Base-by-base conservation (phyloP, 768 basidiomycete species). In the Pisolithus tinctorius region DNA sequence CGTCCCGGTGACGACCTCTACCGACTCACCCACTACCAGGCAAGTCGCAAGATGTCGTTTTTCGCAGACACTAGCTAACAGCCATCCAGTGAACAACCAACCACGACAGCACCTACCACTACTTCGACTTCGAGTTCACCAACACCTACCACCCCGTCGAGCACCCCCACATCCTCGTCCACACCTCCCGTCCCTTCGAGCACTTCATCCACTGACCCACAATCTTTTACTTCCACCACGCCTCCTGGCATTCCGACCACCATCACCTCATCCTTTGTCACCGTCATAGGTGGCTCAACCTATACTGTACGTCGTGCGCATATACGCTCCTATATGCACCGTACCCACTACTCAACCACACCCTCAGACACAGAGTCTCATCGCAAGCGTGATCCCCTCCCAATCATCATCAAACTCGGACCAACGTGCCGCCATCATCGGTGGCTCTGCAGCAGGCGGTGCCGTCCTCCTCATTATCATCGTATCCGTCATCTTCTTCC, bases 381-480 rank as follows among this genome's bases (percentile, higher is more conserved):
- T 59, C 6, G 60, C 64, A 10, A 63, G 38, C 6, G 61, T 58
- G 27, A 61, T 68, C 11, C 0, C 27, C 55, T 0, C 14, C n/a
- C 29, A 23, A 30, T 25, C 45, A 11, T 47, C 45, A 13, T 34
- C 52, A 14, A 50, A 54, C 2, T 34, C 55, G 23, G 50, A 45
- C 25, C 41, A 61, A 4, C 73, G 73, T 17, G 73, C 69, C 1
- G 68, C 70, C 37, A 63, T 73, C 38, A 76, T 78, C 29, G 74
- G 71, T 3, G 74, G 74, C 3, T 62, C 70, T 4, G 72, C 74
- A 29, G 65, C 68, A 4, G 74, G 68, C 2, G 68, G 60, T 8
- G 66, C 71, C 14, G 60, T 66, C 7, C 41, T 77, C 29, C 46
- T 78, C 13, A 63, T 75, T 43, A 23, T 71, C 3, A 11, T 60